Conservation (phyloP, 2,329 filamentous ascomycete genomes). For the Penicillium psychrosexuale region DNA sequence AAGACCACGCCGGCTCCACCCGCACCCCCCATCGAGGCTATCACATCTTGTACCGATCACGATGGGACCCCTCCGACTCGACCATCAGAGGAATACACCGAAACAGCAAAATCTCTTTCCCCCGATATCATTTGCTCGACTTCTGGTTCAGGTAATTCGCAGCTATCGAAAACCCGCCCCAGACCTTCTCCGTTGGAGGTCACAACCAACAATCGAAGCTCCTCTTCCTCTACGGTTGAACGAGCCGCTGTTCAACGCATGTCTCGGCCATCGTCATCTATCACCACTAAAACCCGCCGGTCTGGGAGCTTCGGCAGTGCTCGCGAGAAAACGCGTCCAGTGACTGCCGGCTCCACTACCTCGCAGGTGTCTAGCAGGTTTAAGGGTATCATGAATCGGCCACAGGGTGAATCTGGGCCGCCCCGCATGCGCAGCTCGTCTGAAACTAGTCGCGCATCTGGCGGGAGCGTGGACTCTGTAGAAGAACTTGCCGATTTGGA, state of each 20-base stretch:
- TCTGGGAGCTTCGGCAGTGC: conserved; percentile 41
- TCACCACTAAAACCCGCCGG: conserved; percentile 31
- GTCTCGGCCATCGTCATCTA: conserved; percentile 30
- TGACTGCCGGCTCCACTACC: conserved; percentile 40
- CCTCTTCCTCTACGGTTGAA: conserved; percentile 26
- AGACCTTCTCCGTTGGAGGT: conserved; percentile 27
- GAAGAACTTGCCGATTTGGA: conserved; percentile 67
- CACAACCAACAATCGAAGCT: conserved; percentile 22
- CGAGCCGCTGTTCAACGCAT: conserved; percentile 44
- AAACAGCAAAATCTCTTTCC: not conserved
- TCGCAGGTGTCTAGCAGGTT: conserved; percentile 43
- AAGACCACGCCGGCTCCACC: conserved; percentile 17
- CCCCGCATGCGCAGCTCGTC: conserved; percentile 36
- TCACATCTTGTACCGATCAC: conserved; percentile 16
- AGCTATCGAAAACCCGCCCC: conserved; percentile 27
- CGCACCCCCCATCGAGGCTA: conserved; percentile 20
- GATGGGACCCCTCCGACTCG: conserved; percentile 7
- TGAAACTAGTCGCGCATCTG: conserved; percentile 34
- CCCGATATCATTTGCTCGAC: conserved; percentile 19
- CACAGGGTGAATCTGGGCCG: conserved; percentile 29
- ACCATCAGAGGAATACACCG: not conserved
- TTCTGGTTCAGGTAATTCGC: conserved; percentile 32
- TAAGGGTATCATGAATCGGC: conserved; percentile 42
- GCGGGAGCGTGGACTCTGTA: conserved; percentile 27
- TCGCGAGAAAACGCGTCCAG: conserved; percentile 36